These are phyloP conservation scores for Cyberlindnera bimundalis DNA, from an alignment of 805 yeast species.

Conservation along the genomic window DNA sequence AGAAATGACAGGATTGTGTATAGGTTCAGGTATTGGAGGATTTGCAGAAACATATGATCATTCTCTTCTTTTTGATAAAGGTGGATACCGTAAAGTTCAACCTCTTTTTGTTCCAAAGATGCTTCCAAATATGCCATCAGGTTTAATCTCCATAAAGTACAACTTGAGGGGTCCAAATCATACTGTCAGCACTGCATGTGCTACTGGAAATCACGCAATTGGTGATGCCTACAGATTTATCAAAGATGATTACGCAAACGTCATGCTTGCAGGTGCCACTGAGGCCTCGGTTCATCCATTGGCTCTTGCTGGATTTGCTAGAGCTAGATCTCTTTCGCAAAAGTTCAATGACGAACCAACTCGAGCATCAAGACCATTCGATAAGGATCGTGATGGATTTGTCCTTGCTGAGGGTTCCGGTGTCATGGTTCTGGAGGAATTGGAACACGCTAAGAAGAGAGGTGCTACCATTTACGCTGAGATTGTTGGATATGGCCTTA, in stretches of 20 bases:
- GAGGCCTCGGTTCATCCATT: slow-evolving; percentile 86
- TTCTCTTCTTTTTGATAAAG: slow-evolving; percentile 43
- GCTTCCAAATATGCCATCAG: slow-evolving; percentile 91
- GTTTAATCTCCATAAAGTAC: slow-evolving; percentile 76
- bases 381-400: slow-evolving; percentile 73
- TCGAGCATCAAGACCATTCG: slow-evolving; percentile 85
- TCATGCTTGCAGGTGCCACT: slow-evolving; percentile 91
- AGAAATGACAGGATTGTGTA: slow-evolving; percentile 62
- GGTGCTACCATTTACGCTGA: slow-evolving; percentile 75
- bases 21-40: slow-evolving; percentile 93
- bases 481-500: slow-evolving; percentile 80
- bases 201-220: slow-evolving; percentile 90
- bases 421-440: slow-evolving; percentile 67
- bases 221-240: slow-evolving; percentile 91
- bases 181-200: slow-evolving; percentile 91
- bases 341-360: slow-evolving; percentile 57
- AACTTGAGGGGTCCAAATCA: slow-evolving; percentile 84
- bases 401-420: slow-evolving; percentile 95
- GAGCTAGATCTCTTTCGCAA: slow-evolving; percentile 78
- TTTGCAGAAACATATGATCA: slow-evolving; percentile 69
- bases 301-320: slow-evolving; percentile 84
- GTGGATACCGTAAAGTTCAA: slow-evolving; percentile 67
- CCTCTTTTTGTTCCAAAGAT: slow-evolving; percentile 86
- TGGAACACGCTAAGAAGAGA: slow-evolving; percentile 69
- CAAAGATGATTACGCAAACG: slow-evolving; percentile 73